Conservation (phyloP, 169 alveolate species). For the Eimeria acervulina region DNA sequence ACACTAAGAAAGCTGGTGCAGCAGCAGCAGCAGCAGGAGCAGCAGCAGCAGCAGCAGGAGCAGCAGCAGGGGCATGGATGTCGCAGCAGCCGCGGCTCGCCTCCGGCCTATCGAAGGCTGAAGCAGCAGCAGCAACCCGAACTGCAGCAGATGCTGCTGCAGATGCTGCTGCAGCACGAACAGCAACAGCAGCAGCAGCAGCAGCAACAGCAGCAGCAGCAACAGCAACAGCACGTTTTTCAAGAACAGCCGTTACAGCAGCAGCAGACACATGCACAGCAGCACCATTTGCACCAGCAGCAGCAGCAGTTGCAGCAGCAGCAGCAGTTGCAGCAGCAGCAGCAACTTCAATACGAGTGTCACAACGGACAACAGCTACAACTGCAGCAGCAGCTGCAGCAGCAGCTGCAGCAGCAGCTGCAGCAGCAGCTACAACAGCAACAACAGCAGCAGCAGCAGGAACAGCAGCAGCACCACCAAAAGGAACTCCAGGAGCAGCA, state of each 20-base stretch:
- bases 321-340: no score
- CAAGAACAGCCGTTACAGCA: not conserved
- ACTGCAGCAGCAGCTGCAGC: not conserved
- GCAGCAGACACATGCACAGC: not conserved
- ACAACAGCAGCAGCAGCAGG: constrained; percentile 9
- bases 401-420: not conserved
- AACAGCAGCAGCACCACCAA: not conserved
- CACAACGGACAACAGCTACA: not conserved
- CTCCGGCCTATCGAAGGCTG: not conserved
- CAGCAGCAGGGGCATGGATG: not conserved
- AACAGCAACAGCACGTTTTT: not conserved
- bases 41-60: constrained; percentile 28
- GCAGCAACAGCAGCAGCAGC: not conserved
- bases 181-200: not conserved
- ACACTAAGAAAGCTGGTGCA: not conserved
- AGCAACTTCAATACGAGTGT: no score
- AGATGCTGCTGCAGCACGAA: not conserved
- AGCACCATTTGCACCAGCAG: not conserved
- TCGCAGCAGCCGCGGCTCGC: not conserved
- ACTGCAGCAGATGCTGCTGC: not conserved
- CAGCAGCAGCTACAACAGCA: not conserved
- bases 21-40: constrained; percentile 47
- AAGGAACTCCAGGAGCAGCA: no score
- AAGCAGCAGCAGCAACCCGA: constrained; percentile 19
- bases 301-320: not conserved